Percentiles rank a stretch among this genome's conserved stretches.
These are phyloP conservation scores for Remersonia thermophila DNA, from an alignment of 2,329 filamentous ascomycete species.

Conservation along the genomic window DNA sequence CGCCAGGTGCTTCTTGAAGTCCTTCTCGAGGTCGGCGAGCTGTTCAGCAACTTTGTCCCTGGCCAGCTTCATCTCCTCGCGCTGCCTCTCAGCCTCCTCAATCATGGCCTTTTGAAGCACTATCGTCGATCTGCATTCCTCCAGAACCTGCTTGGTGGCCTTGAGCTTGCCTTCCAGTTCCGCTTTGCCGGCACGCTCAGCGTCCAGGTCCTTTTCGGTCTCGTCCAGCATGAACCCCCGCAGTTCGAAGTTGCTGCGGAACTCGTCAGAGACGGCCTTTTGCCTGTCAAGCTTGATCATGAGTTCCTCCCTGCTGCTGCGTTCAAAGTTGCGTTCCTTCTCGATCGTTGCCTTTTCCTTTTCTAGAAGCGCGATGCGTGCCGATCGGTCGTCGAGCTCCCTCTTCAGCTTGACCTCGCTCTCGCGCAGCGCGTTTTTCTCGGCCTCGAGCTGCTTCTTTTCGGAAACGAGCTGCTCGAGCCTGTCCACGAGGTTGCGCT, in stretches of 20 bases:
- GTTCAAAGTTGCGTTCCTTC: constrained; percentile 17
- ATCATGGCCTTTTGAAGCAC: constrained; percentile 25
- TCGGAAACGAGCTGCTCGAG: constrained; percentile 26
- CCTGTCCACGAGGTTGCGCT: constrained; percentile 23
- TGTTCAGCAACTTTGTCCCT: constrained; percentile 13
- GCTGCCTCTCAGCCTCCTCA: constrained; percentile 25
- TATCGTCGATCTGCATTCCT: constrained; percentile 25
- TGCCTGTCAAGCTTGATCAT: constrained; percentile 24
- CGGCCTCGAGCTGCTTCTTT: constrained; percentile 23
- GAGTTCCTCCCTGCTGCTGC: constrained; percentile 18
- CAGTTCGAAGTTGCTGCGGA: constrained; percentile 25
- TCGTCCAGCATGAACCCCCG: constrained; percentile 25
- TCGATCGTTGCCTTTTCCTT: constrained; percentile 22
- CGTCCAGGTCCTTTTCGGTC: constrained; percentile 19
- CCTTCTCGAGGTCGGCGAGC: constrained; percentile 9
- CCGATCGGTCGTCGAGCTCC: constrained; percentile 21
- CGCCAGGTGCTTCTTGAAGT: constrained; percentile 11
- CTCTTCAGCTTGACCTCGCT: constrained; percentile 20
- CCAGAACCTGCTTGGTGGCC: constrained; percentile 19
- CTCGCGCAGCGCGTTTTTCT: constrained; percentile 21
- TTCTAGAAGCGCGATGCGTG: constrained; percentile 20
- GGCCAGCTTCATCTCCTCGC: constrained; percentile 21
- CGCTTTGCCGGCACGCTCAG: constrained; percentile 12
- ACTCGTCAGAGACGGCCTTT: constrained; percentile 25
- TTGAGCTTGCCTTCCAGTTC: constrained; percentile 21